Evolutionary conservation across 371 early-diverging fungal genomes (phyloP).

Genomic region (Mucor plumbeus): DNA sequence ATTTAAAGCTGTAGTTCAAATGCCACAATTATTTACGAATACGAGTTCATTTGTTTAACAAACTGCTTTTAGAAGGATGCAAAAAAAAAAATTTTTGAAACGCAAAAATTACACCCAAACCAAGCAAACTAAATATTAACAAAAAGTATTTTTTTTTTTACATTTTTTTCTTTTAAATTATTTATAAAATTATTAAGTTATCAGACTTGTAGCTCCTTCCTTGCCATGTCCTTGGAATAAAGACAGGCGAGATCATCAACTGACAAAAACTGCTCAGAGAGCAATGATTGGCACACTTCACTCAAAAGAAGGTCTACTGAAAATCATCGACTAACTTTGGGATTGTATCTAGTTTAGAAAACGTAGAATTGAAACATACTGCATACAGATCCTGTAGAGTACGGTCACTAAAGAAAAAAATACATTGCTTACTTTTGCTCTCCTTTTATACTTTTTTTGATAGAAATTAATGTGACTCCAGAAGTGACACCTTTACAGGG

Average conservation of each 20-base stretch:
- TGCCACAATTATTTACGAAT: too few relatives aligned
- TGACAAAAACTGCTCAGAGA: constrained; percentile 34
- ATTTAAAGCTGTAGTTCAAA: too few relatives aligned
- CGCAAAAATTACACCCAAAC: too few relatives aligned
- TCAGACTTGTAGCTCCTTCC: constrained; percentile 53
- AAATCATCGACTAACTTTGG: constrained; percentile 53
- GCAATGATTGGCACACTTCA: constrained; percentile 44
- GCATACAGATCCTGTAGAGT: constrained; percentile 63
- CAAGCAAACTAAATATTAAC: too few relatives aligned
- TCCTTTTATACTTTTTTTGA: constrained; percentile 28
- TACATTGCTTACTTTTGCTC: constrained; percentile 25
- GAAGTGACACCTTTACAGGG: too few relatives aligned
- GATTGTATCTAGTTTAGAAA: constrained; percentile 54
- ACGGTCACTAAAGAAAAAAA: constrained; percentile 54
- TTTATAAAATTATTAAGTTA: constrained; percentile 30
- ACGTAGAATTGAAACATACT: constrained; percentile 57
- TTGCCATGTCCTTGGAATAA: constrained; percentile 47
- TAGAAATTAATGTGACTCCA: not conserved
- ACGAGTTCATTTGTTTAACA: too few relatives aligned
- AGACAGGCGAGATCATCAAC: constrained; percentile 58
- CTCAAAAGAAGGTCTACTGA: constrained; percentile 51
- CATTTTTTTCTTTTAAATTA: too few relatives aligned
- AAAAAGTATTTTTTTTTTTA: too few relatives aligned
- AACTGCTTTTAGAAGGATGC: too few relatives aligned
- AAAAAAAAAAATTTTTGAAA: too few relatives aligned